Conservation (phyloP, 2,329 filamentous ascomycete species). For the Colletotrichum australisinense region DNA sequence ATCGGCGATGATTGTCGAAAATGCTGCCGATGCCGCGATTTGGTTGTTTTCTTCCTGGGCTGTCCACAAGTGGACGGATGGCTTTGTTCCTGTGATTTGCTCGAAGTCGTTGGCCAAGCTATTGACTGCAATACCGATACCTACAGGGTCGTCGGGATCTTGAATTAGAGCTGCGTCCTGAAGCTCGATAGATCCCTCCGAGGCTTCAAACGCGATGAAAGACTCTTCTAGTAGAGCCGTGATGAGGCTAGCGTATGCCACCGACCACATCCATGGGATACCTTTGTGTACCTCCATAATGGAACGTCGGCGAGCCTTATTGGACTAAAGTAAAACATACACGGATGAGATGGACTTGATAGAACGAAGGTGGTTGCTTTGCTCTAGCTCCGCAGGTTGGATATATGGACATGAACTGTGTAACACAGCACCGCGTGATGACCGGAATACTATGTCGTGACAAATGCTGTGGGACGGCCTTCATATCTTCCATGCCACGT, state of each 20-base stretch:
- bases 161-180: background rate
- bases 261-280: background rate
- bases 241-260: background rate
- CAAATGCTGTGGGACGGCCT: background rate
- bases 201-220: conserved; percentile 2
- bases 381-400: background rate
- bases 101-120: conserved; percentile 16
- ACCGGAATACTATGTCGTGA: background rate
- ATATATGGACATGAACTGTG: background rate
- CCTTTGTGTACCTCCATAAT: background rate
- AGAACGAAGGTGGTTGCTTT: background rate
- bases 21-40: background rate
- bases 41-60: background rate
- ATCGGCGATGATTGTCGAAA: background rate
- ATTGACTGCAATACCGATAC: conserved; percentile 20
- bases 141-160: conserved; percentile 11
- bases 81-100: conserved; percentile 28
- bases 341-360: background rate
- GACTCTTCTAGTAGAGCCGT: conserved; percentile 6
- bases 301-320: background rate
- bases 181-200: conserved; percentile 8
- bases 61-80: conserved; percentile 3
- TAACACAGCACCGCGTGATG: background rate
- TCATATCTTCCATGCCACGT: background rate
- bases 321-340: background rate